These are phyloP conservation scores for Blastobotrys ciferrii DNA, from an alignment of 1,139 yeast genomes.

Conservation along the genomic window DNA sequence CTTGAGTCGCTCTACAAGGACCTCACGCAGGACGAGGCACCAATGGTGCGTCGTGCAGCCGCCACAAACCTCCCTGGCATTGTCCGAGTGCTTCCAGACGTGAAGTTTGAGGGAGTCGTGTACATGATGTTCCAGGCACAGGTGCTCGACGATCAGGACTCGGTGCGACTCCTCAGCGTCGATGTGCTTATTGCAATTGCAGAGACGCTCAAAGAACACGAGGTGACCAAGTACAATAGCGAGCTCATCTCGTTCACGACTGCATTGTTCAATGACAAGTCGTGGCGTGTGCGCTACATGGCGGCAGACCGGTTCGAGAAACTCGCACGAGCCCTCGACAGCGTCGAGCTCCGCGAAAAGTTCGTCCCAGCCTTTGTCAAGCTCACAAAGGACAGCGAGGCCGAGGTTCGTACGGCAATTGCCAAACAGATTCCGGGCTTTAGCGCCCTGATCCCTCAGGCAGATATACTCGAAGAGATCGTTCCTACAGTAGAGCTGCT, in stretches of 20 bases:
- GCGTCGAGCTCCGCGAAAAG: constrained; percentile 51
- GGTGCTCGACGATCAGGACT: constrained; percentile 87
- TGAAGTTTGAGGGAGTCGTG: constrained; percentile 42
- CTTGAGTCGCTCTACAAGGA: constrained; percentile 66
- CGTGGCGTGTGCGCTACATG: constrained; percentile 98
- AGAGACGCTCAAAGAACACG: constrained; percentile 33
- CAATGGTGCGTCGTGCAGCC: constrained; percentile 96
- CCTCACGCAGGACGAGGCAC: constrained; percentile 86
- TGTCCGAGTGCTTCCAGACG: constrained; percentile 53
- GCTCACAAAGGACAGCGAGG: constrained; percentile 88
- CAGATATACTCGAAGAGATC: constrained; percentile 63
- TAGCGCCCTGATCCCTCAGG: constrained; percentile 43
- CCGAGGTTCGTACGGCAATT: constrained; percentile 93
- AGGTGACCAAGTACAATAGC: constrained; percentile 30
- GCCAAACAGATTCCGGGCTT: constrained; percentile 89
- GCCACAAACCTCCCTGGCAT: constrained; percentile 78
- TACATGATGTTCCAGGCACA: constrained; percentile 79
- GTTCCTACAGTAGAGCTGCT: constrained; percentile 82
- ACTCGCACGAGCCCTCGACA: constrained; percentile 65
- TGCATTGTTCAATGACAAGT: constrained; percentile 77
- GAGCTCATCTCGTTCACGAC: constrained; percentile 44
- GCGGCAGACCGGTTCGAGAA: constrained; percentile 88
- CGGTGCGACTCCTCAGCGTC: constrained; percentile 86
- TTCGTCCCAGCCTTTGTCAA: constrained; percentile 69
- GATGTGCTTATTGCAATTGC: constrained; percentile 69